These are phyloP conservation scores for Fusarium sp. DNA, from an alignment of 2,329 filamentous ascomycete species.

Conservation along the genomic window DNA sequence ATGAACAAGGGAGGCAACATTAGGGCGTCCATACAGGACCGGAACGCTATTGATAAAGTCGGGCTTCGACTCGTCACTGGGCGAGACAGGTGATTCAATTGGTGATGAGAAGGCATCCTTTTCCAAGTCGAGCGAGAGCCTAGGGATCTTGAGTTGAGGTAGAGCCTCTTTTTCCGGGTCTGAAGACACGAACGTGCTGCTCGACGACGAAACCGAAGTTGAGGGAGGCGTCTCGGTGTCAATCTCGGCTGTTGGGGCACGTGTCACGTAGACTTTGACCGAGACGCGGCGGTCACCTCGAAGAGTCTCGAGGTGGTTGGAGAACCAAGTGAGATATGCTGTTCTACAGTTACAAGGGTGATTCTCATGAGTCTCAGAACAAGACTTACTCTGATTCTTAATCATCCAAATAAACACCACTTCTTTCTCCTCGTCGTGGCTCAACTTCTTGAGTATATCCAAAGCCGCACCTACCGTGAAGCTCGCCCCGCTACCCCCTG, in stretches of 20 bases:
- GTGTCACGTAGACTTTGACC: conserved; percentile 56
- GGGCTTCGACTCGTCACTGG: neutral
- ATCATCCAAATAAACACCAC: conserved; percentile 61
- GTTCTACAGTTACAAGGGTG: conserved; percentile 8
- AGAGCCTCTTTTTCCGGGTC: conserved; percentile 31
- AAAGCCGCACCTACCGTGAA: conserved; percentile 64
- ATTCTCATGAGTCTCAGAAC: fast-evolving
- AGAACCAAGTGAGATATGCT: conserved; percentile 59
- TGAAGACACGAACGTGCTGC: conserved; percentile 8
- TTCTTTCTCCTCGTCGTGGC: conserved; percentile 38
- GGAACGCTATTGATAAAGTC: conserved; percentile 33
- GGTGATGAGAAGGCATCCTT: conserved; percentile 37
- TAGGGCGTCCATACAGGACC: conserved; percentile 55
- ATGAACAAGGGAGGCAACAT: conserved; percentile 55
- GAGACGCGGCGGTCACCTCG: conserved; percentile 50
- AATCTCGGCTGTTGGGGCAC: conserved; percentile 29
- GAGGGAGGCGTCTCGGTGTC: conserved; percentile 17
- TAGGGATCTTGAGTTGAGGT: conserved; percentile 8
- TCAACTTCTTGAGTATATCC: conserved; percentile 52
- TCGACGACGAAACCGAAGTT: conserved; percentile 32
- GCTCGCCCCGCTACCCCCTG: conserved; percentile 74
- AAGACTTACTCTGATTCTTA: conserved; percentile 53
- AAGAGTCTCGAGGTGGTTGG: conserved; percentile 54
- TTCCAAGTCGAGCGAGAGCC: conserved; percentile 25
- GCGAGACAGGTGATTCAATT: conserved; percentile 14